Evolutionary conservation across 1,284 basidiomycete species (phyloP).

Genomic region (Prillingera fragicola): DNA sequence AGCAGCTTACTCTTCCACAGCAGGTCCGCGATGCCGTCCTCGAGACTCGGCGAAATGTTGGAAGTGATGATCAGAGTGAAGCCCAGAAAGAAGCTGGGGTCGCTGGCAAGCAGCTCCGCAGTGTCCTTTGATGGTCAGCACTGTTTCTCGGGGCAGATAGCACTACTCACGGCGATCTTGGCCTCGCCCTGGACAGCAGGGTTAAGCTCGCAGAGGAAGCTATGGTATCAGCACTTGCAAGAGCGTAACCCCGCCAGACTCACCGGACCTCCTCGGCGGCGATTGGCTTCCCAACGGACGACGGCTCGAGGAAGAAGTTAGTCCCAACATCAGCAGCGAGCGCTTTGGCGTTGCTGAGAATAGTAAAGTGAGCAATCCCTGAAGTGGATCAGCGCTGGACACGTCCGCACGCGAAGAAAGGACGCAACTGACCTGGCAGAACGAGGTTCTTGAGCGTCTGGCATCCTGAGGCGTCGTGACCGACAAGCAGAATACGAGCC

Average conservation of each 20-base stretch:
- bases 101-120: slow-evolving; percentile 56
- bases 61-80: slow-evolving; percentile 81
- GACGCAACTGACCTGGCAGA: slow-evolving; percentile 59
- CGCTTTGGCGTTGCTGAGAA: slow-evolving; percentile 65
- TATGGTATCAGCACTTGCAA: slow-evolving; percentile 13
- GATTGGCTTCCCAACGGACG: slow-evolving; percentile 70
- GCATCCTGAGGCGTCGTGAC: slow-evolving; percentile 71
- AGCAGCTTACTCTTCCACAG: slow-evolving; percentile 57
- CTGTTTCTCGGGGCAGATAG: background rate
- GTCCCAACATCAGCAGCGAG: slow-evolving; percentile 76
- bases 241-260: background rate
- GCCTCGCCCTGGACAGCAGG: slow-evolving; percentile 71
- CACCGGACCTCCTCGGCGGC: slow-evolving; percentile 70
- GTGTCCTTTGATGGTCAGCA: slow-evolving; percentile 48
- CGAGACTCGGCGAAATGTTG: slow-evolving; percentile 59
- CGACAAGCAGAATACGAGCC: slow-evolving; percentile 73
- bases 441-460: slow-evolving; percentile 92
- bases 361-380: slow-evolving; percentile 81
- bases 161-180: slow-evolving; percentile 53
- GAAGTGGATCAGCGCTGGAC: too few species aligned
- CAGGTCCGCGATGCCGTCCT: slow-evolving; percentile 59
- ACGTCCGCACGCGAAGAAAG: background rate
- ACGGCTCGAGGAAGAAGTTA: slow-evolving; percentile 86
- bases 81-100: slow-evolving; percentile 53
- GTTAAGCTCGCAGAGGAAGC: slow-evolving; percentile 75